Evolutionary conservation across 495 filamentous ascomycete genomes (phyloP).

Genomic region (Chaetomium cochliodes): DNA sequence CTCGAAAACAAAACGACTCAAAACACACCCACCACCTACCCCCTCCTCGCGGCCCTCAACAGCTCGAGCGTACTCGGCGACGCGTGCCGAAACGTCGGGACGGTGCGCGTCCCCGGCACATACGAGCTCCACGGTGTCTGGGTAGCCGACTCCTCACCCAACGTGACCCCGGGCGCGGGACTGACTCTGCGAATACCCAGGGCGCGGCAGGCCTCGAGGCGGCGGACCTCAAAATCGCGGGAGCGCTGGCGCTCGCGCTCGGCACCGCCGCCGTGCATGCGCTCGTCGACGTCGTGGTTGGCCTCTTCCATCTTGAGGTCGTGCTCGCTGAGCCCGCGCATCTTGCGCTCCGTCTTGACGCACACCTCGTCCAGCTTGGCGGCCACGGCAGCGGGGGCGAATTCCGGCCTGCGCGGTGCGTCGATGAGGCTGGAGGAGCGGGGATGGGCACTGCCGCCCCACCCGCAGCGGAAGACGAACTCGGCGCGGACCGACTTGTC

Average conservation of each 20-base stretch:
- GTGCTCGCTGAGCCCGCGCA: slow-evolving; percentile 32
- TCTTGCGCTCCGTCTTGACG: slow-evolving; percentile 32
- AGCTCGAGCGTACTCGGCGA: slow-evolving; percentile 28
- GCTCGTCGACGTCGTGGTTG: slow-evolving; percentile 37
- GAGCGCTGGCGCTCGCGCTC: slow-evolving; percentile 43
- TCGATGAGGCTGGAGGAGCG: slow-evolving; percentile 27
- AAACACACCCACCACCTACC: background rate
- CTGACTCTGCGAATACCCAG: slow-evolving; percentile 32
- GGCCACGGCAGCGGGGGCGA: slow-evolving; percentile 26
- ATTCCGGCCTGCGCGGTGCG: slow-evolving; percentile 18
- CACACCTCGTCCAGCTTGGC: slow-evolving; percentile 33
- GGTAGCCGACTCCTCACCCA: slow-evolving; percentile 12
- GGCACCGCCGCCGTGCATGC: slow-evolving; percentile 31
- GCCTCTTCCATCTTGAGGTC: slow-evolving; percentile 39
- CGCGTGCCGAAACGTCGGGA: slow-evolving; percentile 25
- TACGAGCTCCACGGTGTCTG: slow-evolving; percentile 22
- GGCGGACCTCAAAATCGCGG: slow-evolving; percentile 41
- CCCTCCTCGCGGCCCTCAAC: slow-evolving; percentile 28
- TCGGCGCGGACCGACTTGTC: slow-evolving; percentile 31
- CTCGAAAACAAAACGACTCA: background rate
- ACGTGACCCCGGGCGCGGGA: slow-evolving; percentile 23
- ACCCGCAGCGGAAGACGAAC: slow-evolving; percentile 47
- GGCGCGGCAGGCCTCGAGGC: slow-evolving; percentile 38
- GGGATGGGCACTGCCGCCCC: slow-evolving; percentile 44
- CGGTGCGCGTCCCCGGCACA: slow-evolving; percentile 19